Percentiles rank a stretch among this genome's conserved stretches.
phyloP scores from a whole-genome alignment of 768 basidiomycete genomes.

The Calocera viscosa region DNA sequence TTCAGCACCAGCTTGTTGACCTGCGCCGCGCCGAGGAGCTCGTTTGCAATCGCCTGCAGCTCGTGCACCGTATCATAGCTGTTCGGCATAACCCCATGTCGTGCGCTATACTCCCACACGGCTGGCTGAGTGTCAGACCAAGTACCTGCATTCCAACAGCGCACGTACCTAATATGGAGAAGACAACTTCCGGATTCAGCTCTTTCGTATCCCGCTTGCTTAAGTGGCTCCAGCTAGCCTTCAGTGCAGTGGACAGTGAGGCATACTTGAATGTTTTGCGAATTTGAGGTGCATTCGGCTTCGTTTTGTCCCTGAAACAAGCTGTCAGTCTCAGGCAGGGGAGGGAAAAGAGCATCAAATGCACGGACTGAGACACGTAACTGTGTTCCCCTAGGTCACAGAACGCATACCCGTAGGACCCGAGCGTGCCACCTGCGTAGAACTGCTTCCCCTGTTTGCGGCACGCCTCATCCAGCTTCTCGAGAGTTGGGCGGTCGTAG shows the following conservation, averaged over 20 bases:
- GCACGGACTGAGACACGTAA: conserved; percentile 53
- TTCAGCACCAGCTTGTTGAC: conserved; percentile 58
- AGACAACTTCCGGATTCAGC: conserved; percentile 61
- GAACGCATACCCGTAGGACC: conserved; percentile 85
- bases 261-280: conserved; percentile 54
- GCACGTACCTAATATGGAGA: conserved; percentile 54
- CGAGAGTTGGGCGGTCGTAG: conserved; percentile 53
- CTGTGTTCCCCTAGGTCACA: conserved; percentile 83
- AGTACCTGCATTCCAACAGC: not conserved
- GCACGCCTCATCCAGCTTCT: conserved; percentile 68
- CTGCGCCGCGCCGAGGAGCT: conserved; percentile 45
- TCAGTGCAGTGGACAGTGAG: conserved; percentile 48
- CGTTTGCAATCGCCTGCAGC: conserved; percentile 52
- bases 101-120: conserved; percentile 67
- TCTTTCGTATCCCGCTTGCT: conserved; percentile 69
- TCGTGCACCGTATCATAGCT: conserved; percentile 38
- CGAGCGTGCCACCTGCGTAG: conserved; percentile 87
- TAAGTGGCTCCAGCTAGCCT: conserved; percentile 55
- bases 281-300: conserved; percentile 29
- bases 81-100: conserved; percentile 49
- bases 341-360: conserved; percentile 11
- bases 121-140: conserved; percentile 35
- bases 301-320: conserved; percentile 25
- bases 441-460: conserved; percentile 62
- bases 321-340: conserved; percentile 10